A percentile compares a stretch with the other conserved stretches of the same genome.
phyloP scores from a whole-genome alignment of 2,329 filamentous ascomycete species.

The Sporothrix variecibatus region DNA sequence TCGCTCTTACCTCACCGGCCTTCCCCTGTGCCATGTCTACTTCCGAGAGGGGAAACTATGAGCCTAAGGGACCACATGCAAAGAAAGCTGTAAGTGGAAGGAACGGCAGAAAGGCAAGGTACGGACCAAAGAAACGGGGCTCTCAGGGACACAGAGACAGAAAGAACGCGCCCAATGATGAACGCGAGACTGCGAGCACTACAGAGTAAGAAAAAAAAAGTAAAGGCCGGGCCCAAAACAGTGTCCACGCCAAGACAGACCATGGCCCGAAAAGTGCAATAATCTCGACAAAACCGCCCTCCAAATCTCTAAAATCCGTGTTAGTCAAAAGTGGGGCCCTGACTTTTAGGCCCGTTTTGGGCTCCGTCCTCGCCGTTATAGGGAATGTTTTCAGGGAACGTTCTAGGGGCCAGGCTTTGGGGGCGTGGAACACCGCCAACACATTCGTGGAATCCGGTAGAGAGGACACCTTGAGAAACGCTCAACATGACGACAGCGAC shows the following conservation, averaged over 20 bases:
- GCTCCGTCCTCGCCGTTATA: not conserved
- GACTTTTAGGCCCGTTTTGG: not conserved
- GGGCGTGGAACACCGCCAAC: not conserved
- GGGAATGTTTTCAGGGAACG: slow-evolving; percentile 5
- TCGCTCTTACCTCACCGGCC: not conserved
- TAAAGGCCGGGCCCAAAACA: not conserved
- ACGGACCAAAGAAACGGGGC: not conserved
- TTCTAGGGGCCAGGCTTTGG: not conserved
- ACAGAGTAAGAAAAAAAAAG: not conserved
- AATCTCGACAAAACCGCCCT: not conserved
- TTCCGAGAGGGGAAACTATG: slow-evolving; percentile 11
- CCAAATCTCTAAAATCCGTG: slow-evolving; percentile 1
- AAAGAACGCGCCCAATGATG: not conserved
- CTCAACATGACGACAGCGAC: not conserved
- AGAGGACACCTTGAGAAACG: not conserved
- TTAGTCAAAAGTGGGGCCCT: slow-evolving; percentile 5
- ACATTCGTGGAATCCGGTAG: not conserved
- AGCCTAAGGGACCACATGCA: slow-evolving; percentile 11
- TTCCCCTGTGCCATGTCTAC: slow-evolving; percentile 6
- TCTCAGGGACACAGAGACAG: not conserved
- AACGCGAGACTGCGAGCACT: slow-evolving; percentile 8
- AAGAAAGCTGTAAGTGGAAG: not conserved
- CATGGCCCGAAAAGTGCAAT: not conserved
- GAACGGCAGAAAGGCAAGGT: not conserved
- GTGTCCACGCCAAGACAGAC: not conserved